A percentile compares a stretch with the other conserved stretches of the same genome.
Evolutionary conservation across 352 stramenopile genomes (phyloP).

Genomic region (Hyaloperonospora brassicae): DNA sequence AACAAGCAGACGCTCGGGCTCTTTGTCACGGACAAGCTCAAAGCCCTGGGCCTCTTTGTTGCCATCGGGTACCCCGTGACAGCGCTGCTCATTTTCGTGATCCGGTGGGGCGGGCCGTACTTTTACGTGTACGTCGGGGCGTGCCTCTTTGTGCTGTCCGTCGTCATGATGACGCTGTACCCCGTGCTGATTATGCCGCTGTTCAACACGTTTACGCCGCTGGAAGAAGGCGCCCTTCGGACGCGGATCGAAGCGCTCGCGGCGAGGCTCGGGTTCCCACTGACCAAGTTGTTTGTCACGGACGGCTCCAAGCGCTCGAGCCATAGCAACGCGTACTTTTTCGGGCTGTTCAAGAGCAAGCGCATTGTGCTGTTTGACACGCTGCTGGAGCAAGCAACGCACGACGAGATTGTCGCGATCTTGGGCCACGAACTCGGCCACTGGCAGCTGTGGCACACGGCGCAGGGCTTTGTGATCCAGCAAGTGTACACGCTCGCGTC

Average conservation of each 20-base stretch:
- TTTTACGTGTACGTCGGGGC: conserved; percentile 93
- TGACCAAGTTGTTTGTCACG: conserved; percentile 97
- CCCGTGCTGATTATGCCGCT: conserved; percentile 95
- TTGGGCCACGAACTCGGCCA: conserved; percentile 95
- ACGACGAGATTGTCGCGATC: conserved; percentile 94
- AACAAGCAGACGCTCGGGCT: conserved; percentile 94
- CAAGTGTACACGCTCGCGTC: conserved; percentile 78
- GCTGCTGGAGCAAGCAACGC: conserved; percentile 87
- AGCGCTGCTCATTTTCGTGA: conserved; percentile 56
- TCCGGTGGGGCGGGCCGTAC: conserved; percentile 58
- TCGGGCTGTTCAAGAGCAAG: conserved; percentile 95
- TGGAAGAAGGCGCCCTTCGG: conserved; percentile 86
- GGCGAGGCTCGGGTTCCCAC: conserved; percentile 86
- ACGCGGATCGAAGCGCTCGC: conserved; percentile 90
- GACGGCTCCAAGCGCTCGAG: conserved; percentile 94
- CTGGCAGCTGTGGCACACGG: conserved; percentile 94
- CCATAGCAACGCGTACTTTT: conserved; percentile 88
- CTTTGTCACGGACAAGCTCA: conserved; percentile 95
- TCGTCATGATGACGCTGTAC: conserved; percentile 95
- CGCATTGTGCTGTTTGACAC: conserved; percentile 97
- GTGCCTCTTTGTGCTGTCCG: conserved; percentile 90
- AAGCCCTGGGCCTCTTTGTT: conserved; percentile 84
- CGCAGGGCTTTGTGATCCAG: conserved; percentile 90
- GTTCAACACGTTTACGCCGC: conserved; percentile 94
- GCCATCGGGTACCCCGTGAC: conserved; percentile 67